Evolutionary conservation across 1,139 yeast genomes (phyloP).

Genomic region (Pichia sp.): DNA sequence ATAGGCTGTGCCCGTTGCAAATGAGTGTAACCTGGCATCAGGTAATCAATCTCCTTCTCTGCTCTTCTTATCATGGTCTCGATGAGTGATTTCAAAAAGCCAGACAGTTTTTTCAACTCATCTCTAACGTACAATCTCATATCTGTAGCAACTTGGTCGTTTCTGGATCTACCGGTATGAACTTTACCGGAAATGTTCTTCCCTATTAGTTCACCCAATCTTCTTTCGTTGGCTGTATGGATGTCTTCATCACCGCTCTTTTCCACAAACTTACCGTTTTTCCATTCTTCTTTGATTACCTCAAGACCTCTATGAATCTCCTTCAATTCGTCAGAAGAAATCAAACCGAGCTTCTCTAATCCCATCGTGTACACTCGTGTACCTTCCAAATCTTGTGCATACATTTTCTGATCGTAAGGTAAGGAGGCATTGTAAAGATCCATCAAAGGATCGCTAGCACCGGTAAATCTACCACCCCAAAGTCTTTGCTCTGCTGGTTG

Average conservation of each 20-base stretch:
- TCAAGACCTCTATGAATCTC: slow-evolving; percentile 82
- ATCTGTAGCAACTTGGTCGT: slow-evolving; percentile 98
- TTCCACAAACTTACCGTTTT: slow-evolving; percentile 63
- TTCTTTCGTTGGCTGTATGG: slow-evolving; percentile 97
- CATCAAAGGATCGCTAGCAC: slow-evolving; percentile 95
- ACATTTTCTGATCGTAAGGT: slow-evolving; percentile 94
- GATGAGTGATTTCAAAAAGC: slow-evolving; percentile 58
- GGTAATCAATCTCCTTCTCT: slow-evolving; percentile 74
- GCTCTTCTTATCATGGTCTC: slow-evolving; percentile 70
- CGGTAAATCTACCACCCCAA: slow-evolving; percentile 99
- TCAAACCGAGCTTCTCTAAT: slow-evolving; percentile 68
- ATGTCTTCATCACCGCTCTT: slow-evolving; percentile 96
- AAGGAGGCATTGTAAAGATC: slow-evolving; percentile 93
- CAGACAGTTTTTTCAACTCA: slow-evolving; percentile 57
- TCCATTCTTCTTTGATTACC: slow-evolving; percentile 77
- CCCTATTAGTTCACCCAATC: slow-evolving; percentile 94
- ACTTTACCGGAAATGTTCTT: slow-evolving; percentile 92
- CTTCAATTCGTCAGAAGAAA: slow-evolving; percentile 64
- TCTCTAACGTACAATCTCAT: slow-evolving; percentile 93
- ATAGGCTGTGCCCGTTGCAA: slow-evolving; percentile 98
- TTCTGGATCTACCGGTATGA: slow-evolving; percentile 97
- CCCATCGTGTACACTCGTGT: slow-evolving; percentile 92
- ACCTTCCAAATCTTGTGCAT: slow-evolving; percentile 88
- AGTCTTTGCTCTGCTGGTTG: slow-evolving; percentile 48
- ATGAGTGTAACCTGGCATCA: slow-evolving; percentile 99